Conservation (phyloP, 2,329 filamentous ascomycete genomes). For the Calonectria montana region DNA sequence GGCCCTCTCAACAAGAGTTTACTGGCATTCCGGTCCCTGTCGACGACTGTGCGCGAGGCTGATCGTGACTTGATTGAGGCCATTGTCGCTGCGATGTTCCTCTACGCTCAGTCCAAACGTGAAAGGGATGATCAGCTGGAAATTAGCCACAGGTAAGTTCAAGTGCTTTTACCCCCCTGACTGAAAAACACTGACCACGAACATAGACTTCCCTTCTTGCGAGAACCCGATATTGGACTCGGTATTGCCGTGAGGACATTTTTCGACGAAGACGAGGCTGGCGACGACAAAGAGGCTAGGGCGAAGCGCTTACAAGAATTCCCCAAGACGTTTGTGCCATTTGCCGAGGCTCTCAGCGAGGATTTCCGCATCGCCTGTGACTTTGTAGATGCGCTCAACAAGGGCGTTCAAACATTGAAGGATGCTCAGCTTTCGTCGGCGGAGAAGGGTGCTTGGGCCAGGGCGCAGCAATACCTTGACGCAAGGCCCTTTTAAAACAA, state of each 20-base stretch:
- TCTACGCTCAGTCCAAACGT: conserved; percentile 82
- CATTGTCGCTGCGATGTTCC: conserved; percentile 81
- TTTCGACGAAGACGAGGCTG: conserved; percentile 75
- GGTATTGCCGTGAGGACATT: conserved; percentile 85
- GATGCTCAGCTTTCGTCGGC: conserved; percentile 57
- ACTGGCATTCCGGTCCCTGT: conserved; percentile 86
- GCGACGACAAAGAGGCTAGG: conserved; percentile 62
- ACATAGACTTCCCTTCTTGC: conserved; percentile 72
- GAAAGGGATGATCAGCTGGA: conserved; percentile 74
- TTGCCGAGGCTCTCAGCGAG: conserved; percentile 67
- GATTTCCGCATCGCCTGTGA: conserved; percentile 68
- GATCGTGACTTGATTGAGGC: conserved; percentile 88
- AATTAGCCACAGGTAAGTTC: conserved; percentile 76
- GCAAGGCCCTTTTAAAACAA: conserved; percentile 52
- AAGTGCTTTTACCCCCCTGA: not conserved
- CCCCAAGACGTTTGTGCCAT: conserved; percentile 66
- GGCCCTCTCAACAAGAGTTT: conserved; percentile 92
- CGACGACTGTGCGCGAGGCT: conserved; percentile 80
- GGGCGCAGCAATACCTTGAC: conserved; percentile 65
- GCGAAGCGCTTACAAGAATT: conserved; percentile 61
- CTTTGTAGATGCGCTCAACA: conserved; percentile 69
- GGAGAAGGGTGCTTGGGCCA: conserved; percentile 65
- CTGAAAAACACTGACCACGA: conserved; percentile 26
- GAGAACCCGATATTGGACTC: conserved; percentile 79
- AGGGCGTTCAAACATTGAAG: conserved; percentile 66